Evolutionary conservation across 2,329 filamentous ascomycete species (phyloP).

Genomic region (Orbilia javanica): DNA sequence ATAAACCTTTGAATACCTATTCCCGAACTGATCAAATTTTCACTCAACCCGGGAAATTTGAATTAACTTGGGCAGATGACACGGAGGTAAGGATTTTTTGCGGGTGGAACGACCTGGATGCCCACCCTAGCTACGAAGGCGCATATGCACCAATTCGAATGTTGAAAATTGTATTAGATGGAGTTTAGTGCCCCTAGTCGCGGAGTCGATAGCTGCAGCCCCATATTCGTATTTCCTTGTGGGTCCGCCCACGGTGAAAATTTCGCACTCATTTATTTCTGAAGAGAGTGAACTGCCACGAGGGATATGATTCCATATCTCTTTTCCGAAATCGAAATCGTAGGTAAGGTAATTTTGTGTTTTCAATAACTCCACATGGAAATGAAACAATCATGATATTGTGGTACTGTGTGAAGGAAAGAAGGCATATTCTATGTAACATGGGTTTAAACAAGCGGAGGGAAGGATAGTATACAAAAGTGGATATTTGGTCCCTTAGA

Average conservation of each 20-base stretch:
- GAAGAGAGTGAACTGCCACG: background rate
- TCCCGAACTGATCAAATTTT: background rate
- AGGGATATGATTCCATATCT: background rate
- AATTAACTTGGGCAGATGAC: constrained; percentile 14
- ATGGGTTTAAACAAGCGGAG: background rate
- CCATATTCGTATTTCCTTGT: constrained; percentile 24
- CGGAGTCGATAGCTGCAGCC: background rate
- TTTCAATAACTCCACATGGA: background rate
- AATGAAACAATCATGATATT: background rate
- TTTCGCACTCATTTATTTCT: constrained; percentile 6
- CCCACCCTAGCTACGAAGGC: background rate
- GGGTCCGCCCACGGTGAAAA: constrained; percentile 16
- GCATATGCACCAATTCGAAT: too few species aligned
- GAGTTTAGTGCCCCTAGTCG: background rate
- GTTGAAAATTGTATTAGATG: background rate
- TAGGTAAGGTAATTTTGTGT: background rate
- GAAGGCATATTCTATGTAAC: background rate
- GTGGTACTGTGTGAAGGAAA: background rate
- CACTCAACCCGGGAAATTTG: background rate
- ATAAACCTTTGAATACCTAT: background rate
- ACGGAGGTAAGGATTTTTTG: constrained; percentile 1
- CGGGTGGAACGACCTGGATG: constrained; percentile 1
- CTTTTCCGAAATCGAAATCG: background rate
- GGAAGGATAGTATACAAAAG: background rate
- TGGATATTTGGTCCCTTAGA: background rate